Conservation (phyloP, 257 asterid species). For the Leonotis leonurus region DNA sequence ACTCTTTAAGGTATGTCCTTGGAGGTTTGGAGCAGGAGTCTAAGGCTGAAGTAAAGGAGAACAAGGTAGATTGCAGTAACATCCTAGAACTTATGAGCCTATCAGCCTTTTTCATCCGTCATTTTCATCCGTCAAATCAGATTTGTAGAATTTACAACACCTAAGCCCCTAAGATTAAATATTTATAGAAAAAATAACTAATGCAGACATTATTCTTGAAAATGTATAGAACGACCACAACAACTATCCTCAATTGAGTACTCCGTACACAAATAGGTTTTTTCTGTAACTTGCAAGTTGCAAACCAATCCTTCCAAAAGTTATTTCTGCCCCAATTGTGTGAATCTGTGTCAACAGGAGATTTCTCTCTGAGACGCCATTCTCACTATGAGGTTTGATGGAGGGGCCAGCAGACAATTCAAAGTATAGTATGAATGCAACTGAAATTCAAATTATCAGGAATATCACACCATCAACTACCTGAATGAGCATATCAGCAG, state of each 20-base stretch:
- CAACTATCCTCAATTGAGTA: background rate
- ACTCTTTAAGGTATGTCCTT: constrained; percentile 13
- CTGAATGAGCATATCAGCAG: background rate
- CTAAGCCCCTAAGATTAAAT: background rate
- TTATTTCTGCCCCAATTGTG: background rate
- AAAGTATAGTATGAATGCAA: background rate
- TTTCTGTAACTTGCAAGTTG: background rate
- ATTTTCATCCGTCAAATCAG: background rate
- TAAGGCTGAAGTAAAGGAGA: background rate
- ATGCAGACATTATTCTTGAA: background rate
- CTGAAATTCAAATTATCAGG: background rate
- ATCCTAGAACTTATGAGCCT: background rate
- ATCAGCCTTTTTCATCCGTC: background rate
- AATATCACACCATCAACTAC: background rate
- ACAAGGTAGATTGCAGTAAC: constrained; percentile 9
- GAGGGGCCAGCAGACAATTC: background rate
- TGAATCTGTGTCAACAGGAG: background rate
- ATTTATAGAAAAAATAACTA: background rate
- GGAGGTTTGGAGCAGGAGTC: background rate
- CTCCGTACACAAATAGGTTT: background rate
- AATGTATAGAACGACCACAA: background rate
- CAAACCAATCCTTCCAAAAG: background rate
- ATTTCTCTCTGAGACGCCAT: background rate
- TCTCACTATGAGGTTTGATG: background rate
- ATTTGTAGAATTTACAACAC: constrained; percentile 7